Evolutionary conservation across 169 alveolate genomes (phyloP), one percentile per base, ranked within the genome.

Genomic region (Sarcocystis neurona): DNA sequence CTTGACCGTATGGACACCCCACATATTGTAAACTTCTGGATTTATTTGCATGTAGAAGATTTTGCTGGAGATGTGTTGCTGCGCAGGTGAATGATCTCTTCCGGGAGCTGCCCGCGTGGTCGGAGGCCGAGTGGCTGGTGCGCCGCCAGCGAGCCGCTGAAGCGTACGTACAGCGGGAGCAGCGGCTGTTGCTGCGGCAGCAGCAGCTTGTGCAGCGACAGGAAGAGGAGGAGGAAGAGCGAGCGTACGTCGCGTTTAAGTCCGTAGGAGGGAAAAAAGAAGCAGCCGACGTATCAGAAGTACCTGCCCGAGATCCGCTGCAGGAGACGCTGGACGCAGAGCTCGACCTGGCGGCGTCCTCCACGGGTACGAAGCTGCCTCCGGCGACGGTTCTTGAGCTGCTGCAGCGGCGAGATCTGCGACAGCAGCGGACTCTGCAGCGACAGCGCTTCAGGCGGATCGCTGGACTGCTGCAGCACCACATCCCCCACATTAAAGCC

Each of bases 261-360:
- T n/a, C n/a, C n/a, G n/a, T n/a, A n/a, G n/a, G n/a, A n/a, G n/a
- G n/a, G n/a, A n/a, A n/a, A n/a, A n/a, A n/a, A n/a, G n/a, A n/a
- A n/a, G n/a, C n/a, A n/a, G n/a, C n/a, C n/a, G n/a, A n/a, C n/a
- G n/a, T n/a, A n/a, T n/a, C n/a, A n/a, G n/a, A n/a, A n/a, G n/a
- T n/a, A n/a, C n/a, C n/a, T n/a, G n/a, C n/a, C n/a, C n/a, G n/a
- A n/a, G n/a, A n/a, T n/a, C n/a, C n/a, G n/a, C n/a, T n/a, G n/a
- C n/a, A n/a, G 86, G 72, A 27, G 86, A 78, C 46, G 86, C 86
- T n/a, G n/a, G 86, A 66, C 20, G 86, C 86, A 78, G 86, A 44
- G 41, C 50, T 78, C 44, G 46, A 70, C 72, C 72, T 44, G 47
- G 32, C 50, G 72, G 72, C 86, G 34, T n/a, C 86, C 44, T 78